phyloP scores from a whole-genome alignment of 306 rosid genomes.

The Mucuna pruriens region DNA sequence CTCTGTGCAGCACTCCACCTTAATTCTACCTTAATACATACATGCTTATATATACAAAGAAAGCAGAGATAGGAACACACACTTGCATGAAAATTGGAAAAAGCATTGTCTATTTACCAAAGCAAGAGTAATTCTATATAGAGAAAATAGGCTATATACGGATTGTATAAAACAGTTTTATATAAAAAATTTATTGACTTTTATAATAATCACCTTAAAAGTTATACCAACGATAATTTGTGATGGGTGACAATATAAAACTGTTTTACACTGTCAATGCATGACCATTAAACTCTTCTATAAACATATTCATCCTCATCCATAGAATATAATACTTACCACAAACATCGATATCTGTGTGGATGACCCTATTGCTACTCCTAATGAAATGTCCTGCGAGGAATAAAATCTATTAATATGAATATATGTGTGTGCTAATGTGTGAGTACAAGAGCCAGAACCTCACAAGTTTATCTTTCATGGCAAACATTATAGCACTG shows the following conservation, averaged over 20 bases:
- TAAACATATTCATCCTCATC: slow-evolving; percentile 13
- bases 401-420: slow-evolving; percentile 30
- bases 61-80: background rate
- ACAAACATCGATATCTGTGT: slow-evolving; percentile 86
- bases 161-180: too few species aligned
- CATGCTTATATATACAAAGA: background rate
- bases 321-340: slow-evolving; percentile 51
- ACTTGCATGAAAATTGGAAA: slow-evolving; percentile 4
- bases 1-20: background rate
- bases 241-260: too few species aligned
- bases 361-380: slow-evolving; percentile 85
- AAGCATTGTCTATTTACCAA: slow-evolving; percentile 3
- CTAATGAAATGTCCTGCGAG: slow-evolving; percentile 77
- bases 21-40: background rate
- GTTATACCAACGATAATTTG: too few species aligned
- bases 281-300: too few species aligned
- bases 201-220: too few species aligned
- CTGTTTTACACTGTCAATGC: too few species aligned
- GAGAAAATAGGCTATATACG: too few species aligned
- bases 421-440: background rate
- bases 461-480: slow-evolving; percentile 88
- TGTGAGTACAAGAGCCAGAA: background rate
- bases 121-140: background rate
- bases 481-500: slow-evolving; percentile 85
- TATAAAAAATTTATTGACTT: too few species aligned